A percentile compares a stretch with the other conserved stretches of the same genome.
phyloP scores from a whole-genome alignment of 352 stramenopile genomes.

The Phytophthora niederhauseri region DNA sequence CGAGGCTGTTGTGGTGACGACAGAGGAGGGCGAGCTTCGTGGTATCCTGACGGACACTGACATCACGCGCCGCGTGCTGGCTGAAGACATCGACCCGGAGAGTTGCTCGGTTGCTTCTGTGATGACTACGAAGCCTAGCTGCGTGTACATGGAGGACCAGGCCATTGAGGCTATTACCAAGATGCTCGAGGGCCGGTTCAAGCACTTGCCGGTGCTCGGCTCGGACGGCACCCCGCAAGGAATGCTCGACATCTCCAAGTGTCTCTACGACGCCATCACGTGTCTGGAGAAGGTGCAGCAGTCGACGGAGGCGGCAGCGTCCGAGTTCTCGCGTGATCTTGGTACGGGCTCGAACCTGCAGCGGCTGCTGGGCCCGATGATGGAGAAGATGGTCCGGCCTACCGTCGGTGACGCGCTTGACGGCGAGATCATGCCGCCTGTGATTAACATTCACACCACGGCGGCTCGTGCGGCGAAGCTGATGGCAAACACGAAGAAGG shows the following conservation, averaged over 20 bases:
- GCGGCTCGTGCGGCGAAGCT: constrained; percentile 80
- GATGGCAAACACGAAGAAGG: constrained; percentile 88
- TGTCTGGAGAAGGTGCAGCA: constrained; percentile 90
- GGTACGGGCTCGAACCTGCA: constrained; percentile 73
- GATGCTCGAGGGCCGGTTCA: constrained; percentile 90
- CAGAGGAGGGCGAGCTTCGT: constrained; percentile 77
- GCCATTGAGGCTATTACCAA: constrained; percentile 89
- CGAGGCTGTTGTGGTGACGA: constrained; percentile 88
- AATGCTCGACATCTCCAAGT: constrained; percentile 93
- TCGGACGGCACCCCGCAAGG: constrained; percentile 71
- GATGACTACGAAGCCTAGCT: constrained; percentile 87
- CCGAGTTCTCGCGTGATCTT: constrained; percentile 82
- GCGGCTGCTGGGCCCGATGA: constrained; percentile 81
- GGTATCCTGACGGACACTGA: constrained; percentile 90
- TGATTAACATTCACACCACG: constrained; percentile 75
- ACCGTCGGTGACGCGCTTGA: constrained; percentile 85
- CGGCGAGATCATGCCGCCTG: constrained; percentile 77
- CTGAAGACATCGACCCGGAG: constrained; percentile 81
- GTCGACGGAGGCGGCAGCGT: constrained; percentile 78
- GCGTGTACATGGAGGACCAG: constrained; percentile 79
- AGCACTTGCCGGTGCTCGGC: constrained; percentile 85
- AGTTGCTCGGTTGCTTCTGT: constrained; percentile 79
- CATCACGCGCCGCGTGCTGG: constrained; percentile 83
- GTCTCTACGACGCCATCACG: constrained; percentile 87
- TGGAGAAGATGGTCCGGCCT: constrained; percentile 90